A percentile compares a stretch with the other conserved stretches of the same genome.
phyloP scores from a whole-genome alignment of 139 green algal species.

The Haematococcus sp. region DNA sequence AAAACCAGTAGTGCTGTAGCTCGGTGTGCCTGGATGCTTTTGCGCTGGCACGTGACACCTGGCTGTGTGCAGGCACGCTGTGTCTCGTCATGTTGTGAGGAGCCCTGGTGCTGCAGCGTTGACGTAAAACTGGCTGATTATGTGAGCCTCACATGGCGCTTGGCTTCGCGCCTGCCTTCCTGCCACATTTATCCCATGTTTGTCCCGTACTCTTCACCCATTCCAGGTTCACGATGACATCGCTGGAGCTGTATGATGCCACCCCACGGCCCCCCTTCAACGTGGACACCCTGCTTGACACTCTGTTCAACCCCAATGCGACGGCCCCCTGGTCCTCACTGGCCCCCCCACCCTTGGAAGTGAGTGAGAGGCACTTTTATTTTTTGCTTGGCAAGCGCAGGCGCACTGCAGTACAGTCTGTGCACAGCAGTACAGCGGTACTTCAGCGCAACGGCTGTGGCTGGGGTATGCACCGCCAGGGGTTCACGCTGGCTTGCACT shows the following conservation, averaged over 20 bases:
- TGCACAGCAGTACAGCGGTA: too few species aligned
- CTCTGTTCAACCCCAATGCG: slow-evolving; percentile 56
- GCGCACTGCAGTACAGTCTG: too few species aligned
- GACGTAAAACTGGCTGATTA: too few species aligned
- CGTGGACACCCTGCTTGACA: slow-evolving; percentile 32
- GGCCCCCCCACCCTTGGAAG: slow-evolving; percentile 54
- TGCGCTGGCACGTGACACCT: not conserved
- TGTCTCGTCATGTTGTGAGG: too few species aligned
- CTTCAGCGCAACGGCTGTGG: not conserved
- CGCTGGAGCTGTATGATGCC: slow-evolving; percentile 86
- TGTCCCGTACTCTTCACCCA: not conserved
- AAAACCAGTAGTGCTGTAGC: too few species aligned
- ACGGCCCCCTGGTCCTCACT: slow-evolving; percentile 39
- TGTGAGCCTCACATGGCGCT: too few species aligned
- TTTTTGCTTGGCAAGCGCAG: not conserved
- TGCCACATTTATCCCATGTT: slow-evolving; percentile 6
- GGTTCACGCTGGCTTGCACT: too few species aligned
- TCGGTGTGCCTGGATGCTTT: not conserved
- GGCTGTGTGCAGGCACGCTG: too few species aligned
- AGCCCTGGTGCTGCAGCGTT: too few species aligned
- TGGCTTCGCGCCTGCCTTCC: not conserved
- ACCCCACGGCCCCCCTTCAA: slow-evolving; percentile 26
- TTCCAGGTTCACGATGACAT: slow-evolving; percentile 41
- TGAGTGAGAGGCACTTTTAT: slow-evolving; percentile 9
- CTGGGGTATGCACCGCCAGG: not conserved